Conservation (phyloP, 1,139 yeast genomes). For the Meyerozyma smithsonii region DNA sequence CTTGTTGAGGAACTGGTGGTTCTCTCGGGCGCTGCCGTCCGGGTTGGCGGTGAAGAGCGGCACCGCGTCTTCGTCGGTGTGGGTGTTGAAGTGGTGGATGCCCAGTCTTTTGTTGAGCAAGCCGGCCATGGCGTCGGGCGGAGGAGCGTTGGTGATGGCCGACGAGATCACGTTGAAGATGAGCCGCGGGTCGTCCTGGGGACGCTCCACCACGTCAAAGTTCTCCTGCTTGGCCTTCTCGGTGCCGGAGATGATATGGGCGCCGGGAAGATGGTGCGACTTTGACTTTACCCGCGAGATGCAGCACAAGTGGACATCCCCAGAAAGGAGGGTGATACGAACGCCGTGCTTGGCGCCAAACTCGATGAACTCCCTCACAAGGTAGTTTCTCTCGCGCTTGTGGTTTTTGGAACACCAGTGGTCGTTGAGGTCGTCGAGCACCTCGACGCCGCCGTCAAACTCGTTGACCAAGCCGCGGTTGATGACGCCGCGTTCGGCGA, state of each 20-base stretch:
- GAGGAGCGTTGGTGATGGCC: conserved; percentile 90
- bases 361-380: conserved; percentile 52
- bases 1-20: conserved; percentile 63
- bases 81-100: conserved; percentile 58
- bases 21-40: conserved; percentile 50
- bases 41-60: conserved; percentile 64
- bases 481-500: conserved; percentile 67
- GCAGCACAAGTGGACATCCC: conserved; percentile 90
- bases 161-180: conserved; percentile 82
- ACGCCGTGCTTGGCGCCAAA: conserved; percentile 62
- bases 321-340: conserved; percentile 78
- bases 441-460: conserved; percentile 86
- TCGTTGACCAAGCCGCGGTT: conserved; percentile 75
- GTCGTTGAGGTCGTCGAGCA: conserved; percentile 87
- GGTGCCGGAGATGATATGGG: conserved; percentile 17
- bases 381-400: conserved; percentile 66
- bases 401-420: conserved; percentile 94
- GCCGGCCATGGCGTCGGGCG: conserved; percentile 80
- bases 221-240: conserved; percentile 30
- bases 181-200: conserved; percentile 68
- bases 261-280: conserved; percentile 39
- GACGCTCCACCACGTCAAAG: conserved; percentile 37
- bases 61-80: conserved; percentile 76
- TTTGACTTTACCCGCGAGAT: conserved; percentile 72
- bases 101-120: conserved; percentile 62